Percentiles rank a stretch among this genome's conserved stretches.
Conservation (phyloP, 768 basidiomycete genomes). For the Myochromella boudieri region DNA sequence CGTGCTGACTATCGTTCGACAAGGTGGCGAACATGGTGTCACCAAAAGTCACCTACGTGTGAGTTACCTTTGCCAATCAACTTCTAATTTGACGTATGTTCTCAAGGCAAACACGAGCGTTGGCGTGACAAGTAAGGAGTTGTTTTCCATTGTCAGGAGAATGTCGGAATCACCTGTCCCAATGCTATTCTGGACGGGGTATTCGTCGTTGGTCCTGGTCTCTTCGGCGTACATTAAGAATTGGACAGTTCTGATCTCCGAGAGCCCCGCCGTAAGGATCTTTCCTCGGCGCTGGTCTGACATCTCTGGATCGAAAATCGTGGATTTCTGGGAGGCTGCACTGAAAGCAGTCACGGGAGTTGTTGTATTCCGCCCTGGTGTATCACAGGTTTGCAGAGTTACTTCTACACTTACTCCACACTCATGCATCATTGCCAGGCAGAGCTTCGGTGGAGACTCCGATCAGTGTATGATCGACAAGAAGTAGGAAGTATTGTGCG, state of each 20-base stretch:
- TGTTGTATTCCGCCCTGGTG: constrained; percentile 69
- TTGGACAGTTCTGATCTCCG: constrained; percentile 60
- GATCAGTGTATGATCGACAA: constrained; percentile 72
- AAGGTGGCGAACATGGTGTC: constrained; percentile 38
- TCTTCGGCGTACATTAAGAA: constrained; percentile 46
- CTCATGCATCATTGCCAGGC: constrained; percentile 36
- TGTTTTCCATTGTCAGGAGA: constrained; percentile 34
- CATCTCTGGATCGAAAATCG: constrained; percentile 58
- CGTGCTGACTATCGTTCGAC: constrained; percentile 35
- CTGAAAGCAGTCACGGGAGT: constrained; percentile 65
- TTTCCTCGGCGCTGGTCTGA: constrained; percentile 80
- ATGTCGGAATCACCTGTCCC: constrained; percentile 52
- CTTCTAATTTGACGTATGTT: constrained; percentile 1
- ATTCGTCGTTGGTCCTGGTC: constrained; percentile 52
- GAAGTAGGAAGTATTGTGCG: constrained; percentile 66
- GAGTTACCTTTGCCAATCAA: constrained; percentile 15
- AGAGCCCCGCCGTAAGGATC: constrained; percentile 41
- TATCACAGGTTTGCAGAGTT: constrained; percentile 54
- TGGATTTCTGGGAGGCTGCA: constrained; percentile 72
- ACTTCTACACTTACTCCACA: constrained; percentile 1
- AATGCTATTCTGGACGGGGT: constrained; percentile 69
- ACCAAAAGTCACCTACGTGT: constrained; percentile 38
- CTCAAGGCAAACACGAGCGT: constrained; percentile 15
- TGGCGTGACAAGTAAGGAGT: constrained; percentile 18
- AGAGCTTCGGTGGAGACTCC: constrained; percentile 71